Conservation (phyloP, 768 basidiomycete genomes). For the Boletus rufocinnamomeus region DNA sequence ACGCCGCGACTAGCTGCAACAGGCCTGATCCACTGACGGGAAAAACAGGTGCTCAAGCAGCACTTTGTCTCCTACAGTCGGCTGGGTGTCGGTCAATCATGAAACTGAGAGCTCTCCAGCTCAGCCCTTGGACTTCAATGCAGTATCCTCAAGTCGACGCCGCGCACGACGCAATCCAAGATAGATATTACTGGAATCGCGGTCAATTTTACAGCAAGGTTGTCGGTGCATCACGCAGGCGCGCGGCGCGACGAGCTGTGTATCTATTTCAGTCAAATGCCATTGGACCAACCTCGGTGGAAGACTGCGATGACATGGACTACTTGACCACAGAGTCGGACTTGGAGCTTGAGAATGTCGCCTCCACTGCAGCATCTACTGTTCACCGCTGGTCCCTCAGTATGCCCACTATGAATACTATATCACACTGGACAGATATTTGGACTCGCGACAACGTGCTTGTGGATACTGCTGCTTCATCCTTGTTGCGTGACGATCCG, state of each 20-base stretch:
- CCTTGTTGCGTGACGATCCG: neutral
- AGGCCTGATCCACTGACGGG: slow-evolving; percentile 44
- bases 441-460: neutral
- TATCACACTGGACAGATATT: neutral
- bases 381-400: slow-evolving; percentile 2
- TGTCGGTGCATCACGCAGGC: neutral
- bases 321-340: neutral
- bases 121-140: too few species aligned
- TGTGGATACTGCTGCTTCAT: neutral
- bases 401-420: neutral
- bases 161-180: too few species aligned
- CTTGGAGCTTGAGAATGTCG: neutral
- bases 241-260: neutral
- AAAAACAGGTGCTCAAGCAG: slow-evolving; percentile 44
- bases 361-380: neutral
- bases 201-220: too few species aligned
- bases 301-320: neutral
- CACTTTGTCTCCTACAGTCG: slow-evolving; percentile 33
- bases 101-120: slow-evolving; percentile 26
- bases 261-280: neutral
- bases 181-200: too few species aligned
- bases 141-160: too few species aligned
- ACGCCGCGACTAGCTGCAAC: slow-evolving; percentile 41
- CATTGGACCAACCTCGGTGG: neutral
- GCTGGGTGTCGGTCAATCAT: slow-evolving; percentile 39